Evolutionary conservation across 2,329 filamentous ascomycete species (phyloP).

Genomic region (Atkinsonella texensis): DNA sequence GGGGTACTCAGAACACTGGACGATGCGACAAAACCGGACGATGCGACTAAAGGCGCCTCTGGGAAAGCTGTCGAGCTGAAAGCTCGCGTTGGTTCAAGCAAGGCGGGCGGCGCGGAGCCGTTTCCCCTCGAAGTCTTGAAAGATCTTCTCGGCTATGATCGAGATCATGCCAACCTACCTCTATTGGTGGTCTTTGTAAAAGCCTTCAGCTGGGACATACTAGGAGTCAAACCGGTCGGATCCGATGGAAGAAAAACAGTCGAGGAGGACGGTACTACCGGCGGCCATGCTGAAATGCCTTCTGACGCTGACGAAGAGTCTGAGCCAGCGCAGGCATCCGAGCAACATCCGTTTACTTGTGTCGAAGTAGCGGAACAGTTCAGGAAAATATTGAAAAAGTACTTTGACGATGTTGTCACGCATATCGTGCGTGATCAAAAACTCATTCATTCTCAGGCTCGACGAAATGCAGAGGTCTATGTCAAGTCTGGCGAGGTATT

Average conservation of each 20-base stretch:
- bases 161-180: conserved; percentile 83
- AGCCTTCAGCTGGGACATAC: conserved; percentile 87
- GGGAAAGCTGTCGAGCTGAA: conserved; percentile 52
- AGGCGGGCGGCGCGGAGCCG: conserved; percentile 63
- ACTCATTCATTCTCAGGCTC: conserved; percentile 71
- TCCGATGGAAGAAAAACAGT: conserved; percentile 74
- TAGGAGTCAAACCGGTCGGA: conserved; percentile 62
- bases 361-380: conserved; percentile 76
- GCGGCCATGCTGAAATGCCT: conserved; percentile 21
- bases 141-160: conserved; percentile 85
- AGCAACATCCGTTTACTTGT: conserved; percentile 57
- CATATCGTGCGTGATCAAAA: conserved; percentile 90
- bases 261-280: conserved; percentile 65
- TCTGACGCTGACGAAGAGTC: conserved; percentile 42
- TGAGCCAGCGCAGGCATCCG: conserved; percentile 31
- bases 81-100: conserved; percentile 39
- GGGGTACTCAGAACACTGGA: conserved; percentile 74
- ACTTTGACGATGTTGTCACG: conserved; percentile 84
- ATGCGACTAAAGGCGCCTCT: conserved; percentile 47
- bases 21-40: conserved; percentile 49
- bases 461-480: conserved; percentile 94
- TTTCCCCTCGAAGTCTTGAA: conserved; percentile 97
- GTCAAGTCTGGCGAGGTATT: conserved; percentile 98
- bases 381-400: conserved; percentile 70
- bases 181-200: conserved; percentile 93